Base-by-base conservation (phyloP, 805 yeast species). In the Schizosaccharomyces japonicus region DNA sequence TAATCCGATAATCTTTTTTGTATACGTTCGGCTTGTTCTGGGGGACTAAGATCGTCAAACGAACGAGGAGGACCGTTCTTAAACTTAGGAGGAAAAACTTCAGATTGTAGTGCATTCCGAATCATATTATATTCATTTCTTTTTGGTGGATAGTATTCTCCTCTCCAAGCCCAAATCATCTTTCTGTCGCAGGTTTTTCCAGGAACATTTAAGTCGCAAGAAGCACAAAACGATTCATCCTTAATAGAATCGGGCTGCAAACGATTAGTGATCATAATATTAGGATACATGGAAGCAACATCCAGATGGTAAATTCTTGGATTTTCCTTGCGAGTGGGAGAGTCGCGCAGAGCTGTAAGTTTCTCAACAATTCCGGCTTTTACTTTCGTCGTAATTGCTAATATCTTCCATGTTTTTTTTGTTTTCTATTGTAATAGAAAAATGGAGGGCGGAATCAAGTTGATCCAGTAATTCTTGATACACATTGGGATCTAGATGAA, bases 211-310 rank as follows among this genome's bases (percentile, higher is more conserved):
- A 84, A 92, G 56, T 90, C 98, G 66, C 99, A 92, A 39, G 92
- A 76, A 0, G 98, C 96, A 64, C 98, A 92, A 57, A 84, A 94
- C 55, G 81, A 81, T 57, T 87, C 96, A 0, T 78, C 66, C 54
- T 90, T 85, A 83, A 90, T 87, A 3, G 96, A 85, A 62, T 90
- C 99, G 0, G 99, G 99, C 60, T 90, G 99, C 48, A 90, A 67
- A 58, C 99, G 74, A 63, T 90, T 90, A 0, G 96, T 80, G 5
- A 94, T 83, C 96, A 90, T 90, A 59, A 90, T 90, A 58, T 90
- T 90, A 4, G 99, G 99, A 58, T 90, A 90, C 99, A 90, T 90
- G 1, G 98, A 90, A 0, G 99, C 95, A 47, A 90, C 99, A 66
- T 90, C 99, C 32, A 92, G 94, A 58, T 90, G 99, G 56, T 92